These are phyloP conservation scores for Phytopythium helicoides DNA, from an alignment of 352 stramenopile species.

Conservation along the genomic window DNA sequence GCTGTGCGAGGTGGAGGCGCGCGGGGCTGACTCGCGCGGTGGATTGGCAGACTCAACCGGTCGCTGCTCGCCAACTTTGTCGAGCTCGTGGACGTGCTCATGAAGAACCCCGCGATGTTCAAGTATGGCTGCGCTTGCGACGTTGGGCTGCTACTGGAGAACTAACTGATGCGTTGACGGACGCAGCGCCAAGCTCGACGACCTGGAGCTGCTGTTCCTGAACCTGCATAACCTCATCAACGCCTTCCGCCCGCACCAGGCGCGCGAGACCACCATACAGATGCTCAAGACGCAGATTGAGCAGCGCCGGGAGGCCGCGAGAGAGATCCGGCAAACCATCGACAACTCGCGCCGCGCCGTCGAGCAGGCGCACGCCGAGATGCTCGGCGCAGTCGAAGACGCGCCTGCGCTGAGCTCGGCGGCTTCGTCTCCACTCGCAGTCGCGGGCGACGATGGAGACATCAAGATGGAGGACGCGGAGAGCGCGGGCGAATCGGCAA, in stretches of 20 bases:
- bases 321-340: constrained; percentile 75
- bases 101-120: constrained; percentile 75
- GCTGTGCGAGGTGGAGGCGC: background rate
- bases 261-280: constrained; percentile 80
- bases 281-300: constrained; percentile 82
- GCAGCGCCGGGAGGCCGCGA: constrained; percentile 60
- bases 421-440: constrained; percentile 12
- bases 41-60: constrained; percentile 60
- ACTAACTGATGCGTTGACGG: background rate
- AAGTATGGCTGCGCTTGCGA: constrained; percentile 36
- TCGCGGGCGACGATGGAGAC: constrained; percentile 20
- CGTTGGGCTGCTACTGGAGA: too few species aligned
- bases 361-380: constrained; percentile 53
- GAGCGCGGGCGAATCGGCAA: constrained; percentile 9
- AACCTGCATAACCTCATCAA: constrained; percentile 92
- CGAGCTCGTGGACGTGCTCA: constrained; percentile 80
- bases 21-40: background rate
- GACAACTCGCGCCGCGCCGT: constrained; percentile 62
- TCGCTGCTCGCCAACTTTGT: constrained; percentile 85
- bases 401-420: constrained; percentile 10
- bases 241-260: constrained; percentile 80
- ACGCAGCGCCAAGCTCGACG: constrained; percentile 74
- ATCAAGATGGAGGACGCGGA: constrained; percentile 53
- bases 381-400: constrained; percentile 57
- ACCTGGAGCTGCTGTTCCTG: constrained; percentile 84